A percentile compares a stretch with the other conserved stretches of the same genome.
These are phyloP conservation scores for Stygiomarasmius scandens DNA, from an alignment of 1,284 basidiomycete species.

Conservation along the genomic window DNA sequence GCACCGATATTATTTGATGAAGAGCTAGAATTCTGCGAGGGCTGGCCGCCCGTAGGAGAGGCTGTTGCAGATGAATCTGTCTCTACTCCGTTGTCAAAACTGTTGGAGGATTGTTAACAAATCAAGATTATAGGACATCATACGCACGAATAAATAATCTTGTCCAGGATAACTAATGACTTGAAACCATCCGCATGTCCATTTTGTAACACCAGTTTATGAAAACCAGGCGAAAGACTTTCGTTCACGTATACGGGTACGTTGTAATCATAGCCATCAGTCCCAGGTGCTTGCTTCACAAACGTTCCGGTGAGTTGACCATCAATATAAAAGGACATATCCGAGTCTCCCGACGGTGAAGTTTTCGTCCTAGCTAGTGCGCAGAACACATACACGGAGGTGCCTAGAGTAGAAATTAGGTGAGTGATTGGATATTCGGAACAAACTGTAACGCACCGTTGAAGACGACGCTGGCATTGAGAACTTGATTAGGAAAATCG, in stretches of 20 bases:
- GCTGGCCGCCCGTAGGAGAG: background rate
- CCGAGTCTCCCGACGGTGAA: no score
- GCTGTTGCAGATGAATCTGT: background rate
- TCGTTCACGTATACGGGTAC: slow-evolving; percentile 28
- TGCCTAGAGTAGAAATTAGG: no score
- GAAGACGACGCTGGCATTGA: no score
- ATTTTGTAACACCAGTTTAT: slow-evolving; percentile 7
- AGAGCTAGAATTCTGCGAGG: background rate
- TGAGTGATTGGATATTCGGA: no score
- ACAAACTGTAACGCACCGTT: no score
- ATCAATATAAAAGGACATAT: slow-evolving; percentile 30
- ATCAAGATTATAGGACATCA: background rate
- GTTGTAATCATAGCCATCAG: slow-evolving; percentile 2
- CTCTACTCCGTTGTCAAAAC: background rate
- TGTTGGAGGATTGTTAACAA: background rate
- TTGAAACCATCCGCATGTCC: slow-evolving; percentile 9
- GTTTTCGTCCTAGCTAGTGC: slow-evolving; percentile 21
- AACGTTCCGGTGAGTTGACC: slow-evolving; percentile 24
- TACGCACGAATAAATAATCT: slow-evolving; percentile 12
- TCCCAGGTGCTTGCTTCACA: slow-evolving; percentile 11
- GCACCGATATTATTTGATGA: background rate
- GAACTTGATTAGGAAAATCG: no score
- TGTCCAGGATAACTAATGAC: slow-evolving; percentile 3
- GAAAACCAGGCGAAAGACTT: no score
- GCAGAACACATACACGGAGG: slow-evolving; percentile 34